A percentile compares a stretch with the other conserved stretches of the same genome.
Conservation (phyloP, 2,329 filamentous ascomycete genomes). For the Colletotrichum lindemuthianum region DNA sequence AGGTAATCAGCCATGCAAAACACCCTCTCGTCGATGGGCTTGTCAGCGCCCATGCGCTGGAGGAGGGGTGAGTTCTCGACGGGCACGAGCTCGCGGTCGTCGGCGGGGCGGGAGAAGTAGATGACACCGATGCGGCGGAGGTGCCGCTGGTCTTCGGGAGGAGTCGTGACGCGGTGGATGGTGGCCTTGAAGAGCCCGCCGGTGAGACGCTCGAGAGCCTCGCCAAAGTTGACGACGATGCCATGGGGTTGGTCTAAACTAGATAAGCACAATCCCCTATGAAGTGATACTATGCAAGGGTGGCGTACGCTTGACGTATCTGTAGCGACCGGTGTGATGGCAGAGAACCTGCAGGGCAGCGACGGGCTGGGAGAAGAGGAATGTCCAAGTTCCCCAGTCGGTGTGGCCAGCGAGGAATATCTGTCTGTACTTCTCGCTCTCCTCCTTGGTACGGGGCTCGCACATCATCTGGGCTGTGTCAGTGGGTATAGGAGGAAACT, state of each 20-base stretch:
- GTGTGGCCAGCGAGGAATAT: conserved; percentile 53
- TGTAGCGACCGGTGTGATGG: conserved; percentile 45
- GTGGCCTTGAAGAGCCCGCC: conserved; percentile 46
- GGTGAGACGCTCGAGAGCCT: conserved; percentile 44
- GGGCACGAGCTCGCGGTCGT: conserved; percentile 48
- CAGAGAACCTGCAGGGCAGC: conserved; percentile 51
- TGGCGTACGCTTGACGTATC: conserved; percentile 44
- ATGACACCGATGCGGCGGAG: conserved; percentile 49
- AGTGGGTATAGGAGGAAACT: not conserved
- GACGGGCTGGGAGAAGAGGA: conserved; percentile 52
- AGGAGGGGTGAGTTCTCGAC: conserved; percentile 47
- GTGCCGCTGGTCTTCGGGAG: conserved; percentile 48
- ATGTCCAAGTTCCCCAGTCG: conserved; percentile 51
- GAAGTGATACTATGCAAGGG: fast-evolving
- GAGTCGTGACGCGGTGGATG: conserved; percentile 43
- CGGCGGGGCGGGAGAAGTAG: conserved; percentile 51
- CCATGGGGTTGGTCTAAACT: conserved; percentile 43
- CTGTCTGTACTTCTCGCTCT: conserved; percentile 49
- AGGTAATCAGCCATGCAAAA: conserved; percentile 44
- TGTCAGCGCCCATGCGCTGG: conserved; percentile 41
- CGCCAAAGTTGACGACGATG: conserved; percentile 51
- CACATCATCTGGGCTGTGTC: conserved; percentile 46
- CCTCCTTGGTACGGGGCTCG: conserved; percentile 45
- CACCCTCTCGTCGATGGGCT: conserved; percentile 42
- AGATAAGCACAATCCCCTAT: not conserved